These are phyloP conservation scores for Schoenoplectus tabernaemontani DNA, from an alignment of 202 grass and related monocot species.

Conservation along the genomic window DNA sequence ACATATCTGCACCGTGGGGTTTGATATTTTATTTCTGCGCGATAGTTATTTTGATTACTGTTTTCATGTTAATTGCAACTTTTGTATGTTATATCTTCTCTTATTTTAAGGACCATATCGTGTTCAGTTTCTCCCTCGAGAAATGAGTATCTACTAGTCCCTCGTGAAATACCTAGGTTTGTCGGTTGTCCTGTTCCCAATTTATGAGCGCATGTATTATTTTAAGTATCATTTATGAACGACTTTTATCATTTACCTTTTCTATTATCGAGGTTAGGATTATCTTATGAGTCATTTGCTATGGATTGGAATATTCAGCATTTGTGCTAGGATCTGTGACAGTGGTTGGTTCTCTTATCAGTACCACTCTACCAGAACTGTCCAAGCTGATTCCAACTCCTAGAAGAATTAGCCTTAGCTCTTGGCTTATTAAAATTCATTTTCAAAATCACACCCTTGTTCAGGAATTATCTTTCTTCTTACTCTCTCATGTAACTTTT, in stretches of 20 bases:
- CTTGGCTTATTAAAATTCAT: background rate
- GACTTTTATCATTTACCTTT: background rate
- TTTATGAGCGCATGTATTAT: too few relatives aligned
- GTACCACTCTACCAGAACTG: too few relatives aligned
- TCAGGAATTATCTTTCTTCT: background rate
- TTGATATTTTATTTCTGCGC: background rate
- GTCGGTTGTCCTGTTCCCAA: background rate
- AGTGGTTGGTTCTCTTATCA: too few relatives aligned
- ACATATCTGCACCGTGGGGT: background rate
- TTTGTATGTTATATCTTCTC: background rate
- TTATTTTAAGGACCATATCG: background rate
- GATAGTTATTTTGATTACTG: background rate
- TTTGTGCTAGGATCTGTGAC: too few relatives aligned
- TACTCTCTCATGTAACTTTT: background rate
- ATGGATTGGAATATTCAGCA: too few relatives aligned
- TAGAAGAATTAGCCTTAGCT: too few relatives aligned
- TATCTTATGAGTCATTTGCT: background rate
- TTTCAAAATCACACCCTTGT: background rate
- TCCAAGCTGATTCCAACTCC: too few relatives aligned
- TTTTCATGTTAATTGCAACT: background rate
- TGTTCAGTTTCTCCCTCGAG: background rate
- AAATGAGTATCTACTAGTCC: background rate
- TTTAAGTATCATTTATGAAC: too few relatives aligned
- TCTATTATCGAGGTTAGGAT: background rate
- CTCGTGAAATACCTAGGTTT: background rate